Percentiles rank a stretch among this genome's conserved stretches.
Evolutionary conservation across 2,329 filamentous ascomycete species (phyloP).

Genomic region (Curvularia hawaiiensis): DNA sequence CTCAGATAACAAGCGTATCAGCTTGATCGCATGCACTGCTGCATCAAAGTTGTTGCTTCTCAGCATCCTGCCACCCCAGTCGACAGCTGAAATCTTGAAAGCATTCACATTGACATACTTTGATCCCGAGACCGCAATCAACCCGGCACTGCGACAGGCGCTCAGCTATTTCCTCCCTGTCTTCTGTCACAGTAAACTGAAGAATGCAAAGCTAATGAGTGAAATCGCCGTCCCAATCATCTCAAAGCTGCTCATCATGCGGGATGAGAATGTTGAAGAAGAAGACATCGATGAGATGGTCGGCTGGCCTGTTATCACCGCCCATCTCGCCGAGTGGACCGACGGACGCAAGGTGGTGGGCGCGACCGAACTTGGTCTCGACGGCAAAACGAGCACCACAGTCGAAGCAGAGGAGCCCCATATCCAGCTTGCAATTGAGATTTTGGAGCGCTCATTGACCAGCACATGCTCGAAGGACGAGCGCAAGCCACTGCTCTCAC

Average conservation of each 20-base stretch:
- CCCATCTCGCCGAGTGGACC: conserved; percentile 91
- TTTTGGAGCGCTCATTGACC: conserved; percentile 74
- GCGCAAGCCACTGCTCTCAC: conserved; percentile 67
- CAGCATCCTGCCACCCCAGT: conserved; percentile 62
- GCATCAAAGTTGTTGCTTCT: conserved; percentile 86
- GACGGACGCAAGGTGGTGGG: conserved; percentile 80
- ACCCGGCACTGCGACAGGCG: conserved; percentile 82
- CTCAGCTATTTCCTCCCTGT: conserved; percentile 94
- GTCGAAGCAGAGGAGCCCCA: conserved; percentile 77
- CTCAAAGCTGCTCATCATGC: conserved; percentile 66
- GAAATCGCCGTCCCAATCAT: conserved; percentile 74
- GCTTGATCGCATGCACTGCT: conserved; percentile 79
- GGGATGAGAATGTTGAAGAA: conserved; percentile 70
- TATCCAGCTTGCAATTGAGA: conserved; percentile 74
- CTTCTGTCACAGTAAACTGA: conserved; percentile 82
- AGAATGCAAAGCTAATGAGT: conserved; percentile 84
- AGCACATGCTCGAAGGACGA: conserved; percentile 75
- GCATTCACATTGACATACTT: conserved; percentile 88
- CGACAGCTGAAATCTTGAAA: conserved; percentile 74
- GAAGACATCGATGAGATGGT: conserved; percentile 76
- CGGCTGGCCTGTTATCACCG: conserved; percentile 75
- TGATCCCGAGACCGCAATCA: conserved; percentile 78
- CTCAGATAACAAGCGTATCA: conserved; percentile 73
- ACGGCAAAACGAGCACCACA: conserved; percentile 60
- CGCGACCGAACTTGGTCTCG: conserved; percentile 55